Percentiles rank a stretch among this genome's conserved stretches.
phyloP scores from a whole-genome alignment of 2,329 filamentous ascomycete genomes.

The Knufia petricola region DNA sequence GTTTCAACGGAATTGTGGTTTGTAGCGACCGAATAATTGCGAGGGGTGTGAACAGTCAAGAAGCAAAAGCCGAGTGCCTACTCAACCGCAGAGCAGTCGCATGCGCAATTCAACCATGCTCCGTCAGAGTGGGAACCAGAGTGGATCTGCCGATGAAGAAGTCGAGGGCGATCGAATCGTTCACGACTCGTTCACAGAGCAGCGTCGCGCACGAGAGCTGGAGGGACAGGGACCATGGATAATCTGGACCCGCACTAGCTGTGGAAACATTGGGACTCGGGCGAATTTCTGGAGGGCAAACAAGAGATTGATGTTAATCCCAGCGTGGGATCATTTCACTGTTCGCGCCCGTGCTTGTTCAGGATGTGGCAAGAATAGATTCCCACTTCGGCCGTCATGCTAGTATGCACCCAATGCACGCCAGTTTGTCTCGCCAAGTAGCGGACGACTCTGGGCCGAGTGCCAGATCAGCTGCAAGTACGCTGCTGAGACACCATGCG shows the following conservation, averaged over 20 bases:
- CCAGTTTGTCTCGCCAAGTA: background rate
- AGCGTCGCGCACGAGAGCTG: background rate
- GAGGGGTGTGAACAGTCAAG: background rate
- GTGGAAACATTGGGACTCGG: slow-evolving; percentile 3
- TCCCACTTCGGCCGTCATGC: background rate
- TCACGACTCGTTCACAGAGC: background rate
- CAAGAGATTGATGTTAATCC: background rate
- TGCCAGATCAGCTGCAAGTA: background rate
- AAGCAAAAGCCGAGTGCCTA: slow-evolving; percentile 7
- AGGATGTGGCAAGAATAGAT: background rate
- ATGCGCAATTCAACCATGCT: background rate
- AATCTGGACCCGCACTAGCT: background rate
- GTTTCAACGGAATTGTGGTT: background rate
- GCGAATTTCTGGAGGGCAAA: background rate
- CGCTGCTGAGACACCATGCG: background rate
- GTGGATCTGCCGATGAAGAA: background rate
- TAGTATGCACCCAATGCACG: slow-evolving; percentile 1
- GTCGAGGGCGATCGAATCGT: background rate
- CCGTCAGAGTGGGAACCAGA: background rate
- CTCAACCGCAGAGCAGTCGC: background rate
- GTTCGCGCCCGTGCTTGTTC: background rate
- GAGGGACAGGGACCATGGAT: background rate
- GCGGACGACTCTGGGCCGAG: background rate
- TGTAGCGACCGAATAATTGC: slow-evolving; percentile 5
- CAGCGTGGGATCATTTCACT: slow-evolving; percentile 4